Evolutionary conservation across 495 filamentous ascomycete species (phyloP), one percentile per base, ranked within the genome.

Genomic region (Penicillium lividum): DNA sequence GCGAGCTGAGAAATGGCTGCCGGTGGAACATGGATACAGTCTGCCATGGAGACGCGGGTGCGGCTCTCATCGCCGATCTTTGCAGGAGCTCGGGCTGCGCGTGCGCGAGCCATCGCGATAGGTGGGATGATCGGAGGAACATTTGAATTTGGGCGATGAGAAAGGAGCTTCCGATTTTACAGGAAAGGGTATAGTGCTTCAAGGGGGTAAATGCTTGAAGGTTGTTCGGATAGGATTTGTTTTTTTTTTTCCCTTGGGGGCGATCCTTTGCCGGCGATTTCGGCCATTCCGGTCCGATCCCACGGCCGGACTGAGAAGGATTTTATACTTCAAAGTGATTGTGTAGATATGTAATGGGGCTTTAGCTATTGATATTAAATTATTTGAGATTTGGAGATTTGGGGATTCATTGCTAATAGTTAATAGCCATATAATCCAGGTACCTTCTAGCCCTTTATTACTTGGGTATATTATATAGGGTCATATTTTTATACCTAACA

Each of bases 31-130:
- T 22, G 31, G 56, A 15, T 16, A 40, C 4, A 5, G 38, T 40
- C 15, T 40, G n/a, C 3, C 28, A 30, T 6, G 33, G 40, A 7
- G 16, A 15, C 16, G 38, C 10, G 16, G 38, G 27, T 44, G 49
- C 40, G 34, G 40, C 25, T 48, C 44, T 59, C 11, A 57, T 25
- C 13, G 56, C 29, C 49, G 38, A 13, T 31, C 25, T 51, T 49
- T 61, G 55, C n/a, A 67, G 50, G 38, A 66, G 50, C 54, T 56
- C 31, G 13, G 11, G 38, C 38, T 40, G 60, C 22, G 61, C 58
- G 1, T 62, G 61, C 28, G 61, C 58, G 50, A 71, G 34, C 69
- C 67, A 72, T 52, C 65, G 63, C 30, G 66, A 64, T 22, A 68
- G 27, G n/a, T 66, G 52, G 7, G 56, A 33, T 13, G 58, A 55